Percentiles rank a stretch among this genome's conserved stretches.
Conservation (phyloP, 306 rosid genomes). For the Datisca glomerata region DNA sequence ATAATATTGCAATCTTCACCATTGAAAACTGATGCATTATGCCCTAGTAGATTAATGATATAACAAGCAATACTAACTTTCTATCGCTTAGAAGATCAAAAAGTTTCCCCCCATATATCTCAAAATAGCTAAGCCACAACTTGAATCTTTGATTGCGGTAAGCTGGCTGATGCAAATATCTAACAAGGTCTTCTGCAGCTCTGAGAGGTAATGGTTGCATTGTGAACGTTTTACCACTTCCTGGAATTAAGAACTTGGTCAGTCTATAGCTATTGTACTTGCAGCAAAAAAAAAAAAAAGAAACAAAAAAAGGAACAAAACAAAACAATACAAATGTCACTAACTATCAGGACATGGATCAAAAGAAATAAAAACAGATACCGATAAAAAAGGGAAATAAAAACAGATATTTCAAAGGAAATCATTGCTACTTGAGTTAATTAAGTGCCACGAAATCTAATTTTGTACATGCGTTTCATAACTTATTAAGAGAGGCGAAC, state of each 20-base stretch:
- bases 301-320: too few relatives aligned
- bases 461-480: too few relatives aligned
- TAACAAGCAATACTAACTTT: slow-evolving; percentile 43
- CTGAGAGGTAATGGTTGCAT: slow-evolving; percentile 97
- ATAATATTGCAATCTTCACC: not conserved
- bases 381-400: too few relatives aligned
- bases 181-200: slow-evolving; percentile 82
- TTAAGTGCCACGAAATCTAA: too few relatives aligned
- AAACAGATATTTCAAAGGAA: too few relatives aligned
- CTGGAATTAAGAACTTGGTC: slow-evolving; percentile 44
- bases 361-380: too few relatives aligned
- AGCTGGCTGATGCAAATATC: slow-evolving; percentile 68
- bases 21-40: not conserved
- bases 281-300: not conserved
- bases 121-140: slow-evolving; percentile 98
- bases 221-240: slow-evolving; percentile 94
- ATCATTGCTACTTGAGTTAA: too few relatives aligned
- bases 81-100: slow-evolving; percentile 93
- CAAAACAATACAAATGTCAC: too few relatives aligned
- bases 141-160: slow-evolving; percentile 86
- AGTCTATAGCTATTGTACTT: too few relatives aligned
- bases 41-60: too few relatives aligned
- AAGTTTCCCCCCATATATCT: slow-evolving; percentile 93
- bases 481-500: too few relatives aligned
- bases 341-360: too few relatives aligned